These are phyloP conservation scores for Juncus effusus DNA, from an alignment of 176 grass and related monocot genomes.

Conservation along the genomic window DNA sequence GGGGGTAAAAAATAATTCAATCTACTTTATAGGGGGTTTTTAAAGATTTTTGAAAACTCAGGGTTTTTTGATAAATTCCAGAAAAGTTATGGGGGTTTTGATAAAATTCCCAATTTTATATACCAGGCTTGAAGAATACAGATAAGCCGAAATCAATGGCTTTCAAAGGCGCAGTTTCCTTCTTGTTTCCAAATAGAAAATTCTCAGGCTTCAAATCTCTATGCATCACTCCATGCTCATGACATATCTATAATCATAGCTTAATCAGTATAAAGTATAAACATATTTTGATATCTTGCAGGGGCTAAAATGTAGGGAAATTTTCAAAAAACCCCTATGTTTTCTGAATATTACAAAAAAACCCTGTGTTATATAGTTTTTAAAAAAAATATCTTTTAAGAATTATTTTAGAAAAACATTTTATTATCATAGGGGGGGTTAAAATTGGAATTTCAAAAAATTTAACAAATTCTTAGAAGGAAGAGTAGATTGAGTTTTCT, in stretches of 20 bases:
- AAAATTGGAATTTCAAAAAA: too few species aligned
- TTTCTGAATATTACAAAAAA: too few species aligned
- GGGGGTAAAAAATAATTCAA: neutral
- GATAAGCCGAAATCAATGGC: conserved; percentile 97
- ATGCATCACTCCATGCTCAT: conserved; percentile 90
- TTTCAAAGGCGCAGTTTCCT: conserved; percentile 85
- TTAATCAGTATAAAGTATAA: neutral
- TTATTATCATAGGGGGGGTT: too few species aligned
- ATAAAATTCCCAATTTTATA: neutral
- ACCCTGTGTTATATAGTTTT: too few species aligned
- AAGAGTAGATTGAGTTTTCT: too few species aligned
- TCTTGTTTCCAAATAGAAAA: conserved; percentile 84
- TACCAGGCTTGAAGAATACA: conserved; percentile 89
- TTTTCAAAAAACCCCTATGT: too few species aligned
- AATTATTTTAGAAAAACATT: too few species aligned
- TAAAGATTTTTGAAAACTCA: neutral
- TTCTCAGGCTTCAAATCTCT: conserved; percentile 97
- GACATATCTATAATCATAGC: conserved; percentile 61
- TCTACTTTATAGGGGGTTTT: neutral
- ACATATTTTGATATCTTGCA: neutral
- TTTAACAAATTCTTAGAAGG: too few species aligned
- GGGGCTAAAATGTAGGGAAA: neutral
- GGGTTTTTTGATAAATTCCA: neutral
- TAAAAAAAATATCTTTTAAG: too few species aligned
- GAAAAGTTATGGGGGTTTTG: neutral